Evolutionary conservation across 495 filamentous ascomycete species (phyloP).

Genomic region (Neurospora cerealis): DNA sequence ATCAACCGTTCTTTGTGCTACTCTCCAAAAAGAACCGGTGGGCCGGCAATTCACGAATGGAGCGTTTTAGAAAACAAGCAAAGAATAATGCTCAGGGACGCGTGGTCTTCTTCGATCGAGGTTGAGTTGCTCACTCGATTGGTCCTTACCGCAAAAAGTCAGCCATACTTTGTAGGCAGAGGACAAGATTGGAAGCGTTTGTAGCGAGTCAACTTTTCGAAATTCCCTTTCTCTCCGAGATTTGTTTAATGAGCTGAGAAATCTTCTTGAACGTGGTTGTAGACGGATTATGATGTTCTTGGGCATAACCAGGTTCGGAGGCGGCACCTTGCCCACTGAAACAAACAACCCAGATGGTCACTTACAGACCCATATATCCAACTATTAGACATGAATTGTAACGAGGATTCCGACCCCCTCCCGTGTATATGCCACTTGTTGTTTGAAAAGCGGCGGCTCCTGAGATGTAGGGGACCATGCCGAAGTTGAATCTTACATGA

Average conservation of each 20-base stretch:
- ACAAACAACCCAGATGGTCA: background rate
- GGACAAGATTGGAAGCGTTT: background rate
- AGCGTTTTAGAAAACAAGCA: background rate
- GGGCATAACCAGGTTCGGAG: background rate
- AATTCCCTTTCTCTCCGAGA: background rate
- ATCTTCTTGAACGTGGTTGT: background rate
- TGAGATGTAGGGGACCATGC: background rate
- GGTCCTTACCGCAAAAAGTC: background rate
- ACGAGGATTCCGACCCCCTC: background rate
- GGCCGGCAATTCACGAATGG: background rate
- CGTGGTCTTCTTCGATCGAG: background rate
- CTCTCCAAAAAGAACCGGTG: background rate
- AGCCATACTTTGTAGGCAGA: background rate
- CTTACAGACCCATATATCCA: background rate
- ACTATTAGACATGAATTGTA: background rate
- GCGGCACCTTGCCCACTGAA: background rate
- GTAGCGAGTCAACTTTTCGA: background rate
- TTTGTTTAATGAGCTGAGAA: background rate
- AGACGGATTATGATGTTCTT: background rate
- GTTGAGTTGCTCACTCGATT: background rate
- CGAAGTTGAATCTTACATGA: background rate
- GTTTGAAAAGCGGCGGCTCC: background rate
- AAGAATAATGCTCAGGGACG: background rate
- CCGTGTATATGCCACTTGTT: background rate
- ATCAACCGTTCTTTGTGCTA: background rate